phyloP scores from a whole-genome alignment of 805 yeast genomes.

The Scheffersomyces amazonensis region DNA sequence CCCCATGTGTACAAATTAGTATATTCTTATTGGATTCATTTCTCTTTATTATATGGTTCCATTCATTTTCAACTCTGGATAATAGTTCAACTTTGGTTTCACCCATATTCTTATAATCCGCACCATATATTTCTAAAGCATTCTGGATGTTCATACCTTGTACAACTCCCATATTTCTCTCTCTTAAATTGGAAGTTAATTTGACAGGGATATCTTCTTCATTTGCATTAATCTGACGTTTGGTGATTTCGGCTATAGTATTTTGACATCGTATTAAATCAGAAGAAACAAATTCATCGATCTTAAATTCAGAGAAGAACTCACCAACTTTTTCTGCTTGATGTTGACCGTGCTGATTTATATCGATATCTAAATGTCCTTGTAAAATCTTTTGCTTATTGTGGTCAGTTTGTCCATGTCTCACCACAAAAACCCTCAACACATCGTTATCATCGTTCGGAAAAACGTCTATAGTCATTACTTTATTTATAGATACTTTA shows the following conservation, averaged over 20 bases:
- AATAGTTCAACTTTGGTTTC: conserved; percentile 50
- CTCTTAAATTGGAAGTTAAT: conserved; percentile 53
- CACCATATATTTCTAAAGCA: conserved; percentile 62
- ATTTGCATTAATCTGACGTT: conserved; percentile 13
- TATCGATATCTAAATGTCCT: conserved; percentile 68
- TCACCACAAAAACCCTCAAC: conserved; percentile 57
- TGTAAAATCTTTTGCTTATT: conserved; percentile 68
- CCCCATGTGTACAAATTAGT: conserved; percentile 75
- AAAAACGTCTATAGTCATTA: conserved; percentile 18
- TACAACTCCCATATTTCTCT: conserved; percentile 70
- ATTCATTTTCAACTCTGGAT: conserved; percentile 46
- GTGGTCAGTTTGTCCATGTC: conserved; percentile 85
- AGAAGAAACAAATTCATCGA: conserved; percentile 50
- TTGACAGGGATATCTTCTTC: conserved; percentile 17
- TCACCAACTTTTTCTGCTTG: conserved; percentile 61
- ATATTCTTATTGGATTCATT: conserved; percentile 45
- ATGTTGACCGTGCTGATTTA: conserved; percentile 57
- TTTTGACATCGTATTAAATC: conserved; percentile 60
- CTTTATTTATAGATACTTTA: too few relatives aligned
- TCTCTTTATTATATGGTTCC: conserved; percentile 40
- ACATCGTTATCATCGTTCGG: conserved; percentile 32
- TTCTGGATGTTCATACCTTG: conserved; percentile 72
- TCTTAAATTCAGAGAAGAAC: conserved; percentile 31
- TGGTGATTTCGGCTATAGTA: conserved; percentile 48
- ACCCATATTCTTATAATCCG: conserved; percentile 61